Base-by-base conservation (phyloP, 176 grass and related monocot genomes). In the Aechmea fasciata region DNA sequence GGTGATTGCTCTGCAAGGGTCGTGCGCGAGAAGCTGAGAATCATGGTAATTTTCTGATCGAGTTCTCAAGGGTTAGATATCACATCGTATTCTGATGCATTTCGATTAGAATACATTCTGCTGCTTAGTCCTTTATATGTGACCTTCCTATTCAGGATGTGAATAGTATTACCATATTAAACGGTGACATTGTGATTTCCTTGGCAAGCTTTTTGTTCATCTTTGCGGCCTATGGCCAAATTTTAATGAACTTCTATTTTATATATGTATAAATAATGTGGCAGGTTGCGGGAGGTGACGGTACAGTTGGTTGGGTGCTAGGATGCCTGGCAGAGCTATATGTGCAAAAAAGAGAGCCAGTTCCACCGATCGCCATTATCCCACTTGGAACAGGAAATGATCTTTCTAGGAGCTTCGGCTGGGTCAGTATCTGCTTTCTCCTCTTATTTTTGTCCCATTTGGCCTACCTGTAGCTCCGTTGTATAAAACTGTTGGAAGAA, bases 341-440 rank as follows among this genome's bases (percentile, higher is more conserved):
- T 50, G 65, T 85, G 72, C 73, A 89, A 65, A 76, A 75, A 62
- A 88, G 83, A 81, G 78, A 74, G 26, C 83, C 88, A 50, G 81
- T 96, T 67, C 88, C 88, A 67, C 88, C 92, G 20, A 75, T 83
- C 55, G 83, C 68, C 73, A 83, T 96, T 49, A 92, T 96, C 72
- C 92, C 92, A 57, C 92, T 96, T 73, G 92, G 92, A 82, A 92
- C 83, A 47, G 92, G 88, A 85, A 92, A 96, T 87, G 88, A 96
- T 83, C 88, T 96, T 62, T 89, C 88, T 64, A 92, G 92, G 75
- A 96, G 85, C 74, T 92, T 89, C 75, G 81, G 85, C 74, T 96
- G 92, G 92, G 92, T 96, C 91, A 80, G 79, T 77, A 20, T 76
- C 75, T 88, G 15, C 72, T 70, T 57, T 81, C 51, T 11, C 79